Base-by-base conservation (phyloP, 352 stramenopile genomes). In the Globisporangium nunn region DNA sequence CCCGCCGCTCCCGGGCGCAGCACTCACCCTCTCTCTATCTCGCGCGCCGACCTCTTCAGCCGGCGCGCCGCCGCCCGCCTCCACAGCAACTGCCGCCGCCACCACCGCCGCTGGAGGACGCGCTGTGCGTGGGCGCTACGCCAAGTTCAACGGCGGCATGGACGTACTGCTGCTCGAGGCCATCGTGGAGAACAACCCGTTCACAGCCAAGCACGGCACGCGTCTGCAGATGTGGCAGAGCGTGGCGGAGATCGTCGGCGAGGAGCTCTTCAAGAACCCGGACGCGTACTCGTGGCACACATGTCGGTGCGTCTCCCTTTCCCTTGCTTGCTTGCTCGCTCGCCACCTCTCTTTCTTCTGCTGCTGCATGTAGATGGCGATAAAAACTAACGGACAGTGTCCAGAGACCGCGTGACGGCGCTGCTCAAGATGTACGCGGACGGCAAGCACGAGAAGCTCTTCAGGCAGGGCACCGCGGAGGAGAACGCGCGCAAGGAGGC, bases 151-250 rank as follows among this genome's bases (percentile, higher is more conserved):
- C 30, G 74, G 74, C 23, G 56, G 61, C 5, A 91, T 93, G 83
- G 83, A 93, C 66, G 76, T 93, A 37, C 33, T 85, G 47, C 67
- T 93, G 53, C 70, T 93, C 28, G 77, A 93, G 63, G 68, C 76
- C 29, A 68, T 93, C 66, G 75, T 79, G 48, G 40, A 63, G 31
- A 75, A 84, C 69, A 93, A 93, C 37, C 83, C 83, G 30, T 88
- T 91, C 59, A 83, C 75, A 39, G 83, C 83, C 45, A 88, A 88
- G 61, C 83, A 93, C 62, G 83, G 83, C 54, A 91, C 83, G 48
- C 78, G 83, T 52, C 78, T 93, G 48, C 75, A 88, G 30, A 87
- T 88, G 75, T 93, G 83, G 83, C 74, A 90, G 50, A 72, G 75
- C 48, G 66, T 93, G 29, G 83, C 83, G 2, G 70, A 84, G 58